A percentile compares a stretch with the other conserved stretches of the same genome.
Conservation (phyloP, 768 basidiomycete species). For the Kwoniella pini region DNA sequence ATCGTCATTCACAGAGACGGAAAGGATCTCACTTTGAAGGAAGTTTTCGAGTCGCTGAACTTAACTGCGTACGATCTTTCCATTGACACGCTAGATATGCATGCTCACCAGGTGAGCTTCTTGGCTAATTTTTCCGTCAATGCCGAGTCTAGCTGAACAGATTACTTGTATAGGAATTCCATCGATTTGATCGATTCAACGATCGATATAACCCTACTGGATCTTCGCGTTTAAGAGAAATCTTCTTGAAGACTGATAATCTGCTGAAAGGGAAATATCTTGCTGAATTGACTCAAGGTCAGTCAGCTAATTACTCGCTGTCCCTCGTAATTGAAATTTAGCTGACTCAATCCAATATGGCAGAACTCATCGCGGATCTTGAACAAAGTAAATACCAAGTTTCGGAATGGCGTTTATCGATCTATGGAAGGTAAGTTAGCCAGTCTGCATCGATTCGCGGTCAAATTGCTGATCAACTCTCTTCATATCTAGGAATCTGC, state of each 20-base stretch:
- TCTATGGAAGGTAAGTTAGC: slow-evolving; percentile 71
- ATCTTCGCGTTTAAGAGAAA: slow-evolving; percentile 89
- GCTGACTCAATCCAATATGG: neutral
- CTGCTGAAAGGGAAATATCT: slow-evolving; percentile 87
- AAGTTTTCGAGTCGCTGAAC: slow-evolving; percentile 96
- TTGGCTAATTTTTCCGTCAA: no score
- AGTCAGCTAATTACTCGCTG: neutral
- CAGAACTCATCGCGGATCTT: slow-evolving; percentile 96
- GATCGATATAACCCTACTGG: slow-evolving; percentile 94
- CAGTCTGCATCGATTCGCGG: neutral
- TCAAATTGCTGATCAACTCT: neutral
- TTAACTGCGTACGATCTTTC: slow-evolving; percentile 96
- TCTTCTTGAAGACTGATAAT: slow-evolving; percentile 98
- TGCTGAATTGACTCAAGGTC: slow-evolving; percentile 89
- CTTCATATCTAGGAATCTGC: slow-evolving; percentile 39
- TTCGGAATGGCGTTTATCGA: slow-evolving; percentile 95
- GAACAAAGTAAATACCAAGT: slow-evolving; percentile 99
- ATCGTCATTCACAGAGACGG: slow-evolving; percentile 94
- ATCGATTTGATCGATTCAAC: slow-evolving; percentile 98
- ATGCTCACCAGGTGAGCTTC: slow-evolving; percentile 74
- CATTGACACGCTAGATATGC: slow-evolving; percentile 99
- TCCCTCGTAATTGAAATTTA: neutral
- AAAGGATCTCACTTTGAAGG: slow-evolving; percentile 73
- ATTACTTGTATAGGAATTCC: slow-evolving; percentile 69
- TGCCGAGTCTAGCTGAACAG: no score